Evolutionary conservation across 306 rosid species (phyloP), one percentile per base, ranked within the genome.

Genomic region (Cicer chorassanicum): DNA sequence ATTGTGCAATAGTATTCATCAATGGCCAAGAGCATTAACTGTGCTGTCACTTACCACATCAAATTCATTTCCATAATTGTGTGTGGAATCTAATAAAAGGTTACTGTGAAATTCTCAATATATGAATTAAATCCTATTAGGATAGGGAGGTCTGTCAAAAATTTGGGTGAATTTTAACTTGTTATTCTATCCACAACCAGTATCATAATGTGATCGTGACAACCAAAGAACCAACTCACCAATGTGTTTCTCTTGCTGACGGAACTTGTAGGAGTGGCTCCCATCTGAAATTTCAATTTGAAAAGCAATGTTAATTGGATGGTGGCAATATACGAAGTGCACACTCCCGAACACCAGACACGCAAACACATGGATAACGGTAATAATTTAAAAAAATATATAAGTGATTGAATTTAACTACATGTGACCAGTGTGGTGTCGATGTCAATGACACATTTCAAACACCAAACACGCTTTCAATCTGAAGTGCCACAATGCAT

Each of bases 201-300:
- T 29, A 29, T 29, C 36, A 29, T 29, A 4, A 29, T 29, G 36
- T 29, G 36, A 29, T 29, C 5, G 0, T 29, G 2, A 57, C 34
- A 63, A 75, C 65, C 70, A 50, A n/a, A 68, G 63, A 60, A 41
- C 61, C 68, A 41, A 84, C 96, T 83, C 80, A 93, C 96, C 97
- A 13, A 93, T 90, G 81, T 93, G 98, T 63, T 93, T 93, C 70
- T 91, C 92, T 80, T 71, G 81, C 81, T 93, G 97, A 72, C 90
- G 94, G 81, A 87, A 89, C 91, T 77, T 79, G 84, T 78, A 93
- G 78, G 98, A 89, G 82, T 91, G 97, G 16, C 98, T 89, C 51
- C 96, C 96, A 82, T 89, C 98, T 91, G 90, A 82, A 75, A 78
- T 70, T 82, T 72, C 48, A 66, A 72, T 64, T 65, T 62, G 34